Conservation (phyloP, 805 yeast genomes). For the Lachancea fermentati region DNA sequence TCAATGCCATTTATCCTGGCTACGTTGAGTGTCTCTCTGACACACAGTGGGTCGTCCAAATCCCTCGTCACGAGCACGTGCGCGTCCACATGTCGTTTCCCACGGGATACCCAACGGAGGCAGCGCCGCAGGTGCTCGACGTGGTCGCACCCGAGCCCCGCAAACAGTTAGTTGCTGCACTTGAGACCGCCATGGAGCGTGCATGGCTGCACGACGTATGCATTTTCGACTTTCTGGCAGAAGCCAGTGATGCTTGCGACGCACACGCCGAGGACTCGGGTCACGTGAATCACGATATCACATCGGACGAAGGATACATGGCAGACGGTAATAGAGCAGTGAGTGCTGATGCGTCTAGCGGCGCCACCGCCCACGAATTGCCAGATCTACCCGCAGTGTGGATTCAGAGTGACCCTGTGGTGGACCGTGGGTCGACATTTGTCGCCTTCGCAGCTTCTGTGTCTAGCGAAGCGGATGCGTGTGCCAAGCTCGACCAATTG, state of each 20-base stretch:
- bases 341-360: background rate
- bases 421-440: slow-evolving; percentile 82
- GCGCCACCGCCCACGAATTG: background rate
- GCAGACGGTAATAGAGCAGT: background rate
- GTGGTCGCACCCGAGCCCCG: slow-evolving; percentile 40
- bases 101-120: slow-evolving; percentile 54
- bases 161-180: slow-evolving; percentile 42
- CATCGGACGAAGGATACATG: slow-evolving; percentile 12
- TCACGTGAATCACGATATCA: slow-evolving; percentile 14
- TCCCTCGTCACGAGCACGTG: slow-evolving; percentile 60
- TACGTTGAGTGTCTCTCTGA: slow-evolving; percentile 37
- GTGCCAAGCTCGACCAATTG: slow-evolving; percentile 43
- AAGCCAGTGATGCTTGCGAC: slow-evolving; percentile 42
- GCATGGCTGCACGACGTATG: slow-evolving; percentile 58
- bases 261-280: slow-evolving; percentile 10
- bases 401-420: slow-evolving; percentile 68
- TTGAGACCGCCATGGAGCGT: slow-evolving; percentile 47
- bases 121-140: slow-evolving; percentile 57
- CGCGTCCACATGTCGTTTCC: slow-evolving; percentile 70
- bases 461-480: slow-evolving; percentile 62
- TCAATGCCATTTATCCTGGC: slow-evolving; percentile 83
- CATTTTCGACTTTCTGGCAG: slow-evolving; percentile 70
- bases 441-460: slow-evolving; percentile 68
- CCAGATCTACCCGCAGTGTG: slow-evolving; percentile 46
- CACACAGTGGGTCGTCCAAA: slow-evolving; percentile 39